Evolutionary conservation across 2,329 filamentous ascomycete genomes (phyloP).

Genomic region (Colletotrichum sidae): DNA sequence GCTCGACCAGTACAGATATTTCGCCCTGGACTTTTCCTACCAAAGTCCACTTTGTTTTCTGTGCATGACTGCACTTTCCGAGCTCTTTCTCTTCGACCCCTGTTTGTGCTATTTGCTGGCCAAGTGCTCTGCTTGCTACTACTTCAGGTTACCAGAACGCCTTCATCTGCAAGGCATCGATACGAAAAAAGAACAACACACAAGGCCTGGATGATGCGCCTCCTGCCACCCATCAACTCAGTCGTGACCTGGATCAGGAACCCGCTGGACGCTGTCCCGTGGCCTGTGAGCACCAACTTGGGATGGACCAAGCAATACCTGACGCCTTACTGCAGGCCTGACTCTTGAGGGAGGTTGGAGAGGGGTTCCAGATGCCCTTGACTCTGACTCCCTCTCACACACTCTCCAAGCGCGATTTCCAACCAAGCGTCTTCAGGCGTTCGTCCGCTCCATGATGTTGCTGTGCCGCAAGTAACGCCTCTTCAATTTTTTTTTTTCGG

Average conservation of each 20-base stretch:
- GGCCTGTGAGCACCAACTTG: slow-evolving; percentile 13
- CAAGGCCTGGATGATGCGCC: slow-evolving; percentile 23
- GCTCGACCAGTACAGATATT: too few species aligned
- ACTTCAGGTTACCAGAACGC: background rate
- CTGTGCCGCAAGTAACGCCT: slow-evolving; percentile 5
- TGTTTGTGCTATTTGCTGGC: too few species aligned
- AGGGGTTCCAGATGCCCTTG: background rate
- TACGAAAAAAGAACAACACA: background rate
- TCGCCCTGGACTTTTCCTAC: too few species aligned
- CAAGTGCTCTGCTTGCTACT: too few species aligned
- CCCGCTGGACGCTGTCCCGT: slow-evolving; percentile 17
- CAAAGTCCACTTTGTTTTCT: too few species aligned
- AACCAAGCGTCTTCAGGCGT: too few species aligned
- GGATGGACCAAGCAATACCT: slow-evolving; percentile 28
- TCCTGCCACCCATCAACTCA: slow-evolving; percentile 13
- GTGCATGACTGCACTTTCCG: too few species aligned
- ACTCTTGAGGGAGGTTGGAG: slow-evolving; percentile 11
- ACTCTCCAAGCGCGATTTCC: too few species aligned
- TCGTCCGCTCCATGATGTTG: background rate
- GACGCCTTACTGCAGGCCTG: slow-evolving; percentile 16
- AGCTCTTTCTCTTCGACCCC: too few species aligned
- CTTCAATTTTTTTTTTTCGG: slow-evolving; percentile 6
- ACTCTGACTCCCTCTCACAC: too few species aligned
- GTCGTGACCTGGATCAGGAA: background rate
- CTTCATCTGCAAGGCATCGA: background rate